phyloP scores from a whole-genome alignment of 306 rosid genomes.

The peach (Prunus persica) region DNA sequence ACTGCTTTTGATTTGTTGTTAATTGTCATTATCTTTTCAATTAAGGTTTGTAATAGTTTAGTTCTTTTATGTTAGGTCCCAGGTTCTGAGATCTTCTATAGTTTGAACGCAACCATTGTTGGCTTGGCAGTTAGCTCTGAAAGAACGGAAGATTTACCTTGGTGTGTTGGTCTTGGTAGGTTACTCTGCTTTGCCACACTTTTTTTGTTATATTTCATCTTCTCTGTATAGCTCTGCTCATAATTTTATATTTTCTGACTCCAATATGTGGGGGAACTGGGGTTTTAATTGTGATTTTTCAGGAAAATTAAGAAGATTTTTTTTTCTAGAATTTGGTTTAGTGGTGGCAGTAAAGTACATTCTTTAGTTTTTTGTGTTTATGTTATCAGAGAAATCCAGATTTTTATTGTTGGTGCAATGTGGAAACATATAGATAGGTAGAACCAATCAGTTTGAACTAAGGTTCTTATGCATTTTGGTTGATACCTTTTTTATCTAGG shows the following conservation, averaged over 20 bases:
- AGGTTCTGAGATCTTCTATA: slow-evolving; percentile 54
- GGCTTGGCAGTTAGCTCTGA: slow-evolving; percentile 79
- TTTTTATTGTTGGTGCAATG: not conserved
- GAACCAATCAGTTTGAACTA: not conserved
- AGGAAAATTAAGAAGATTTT: not conserved
- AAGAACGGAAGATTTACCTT: slow-evolving; percentile 51
- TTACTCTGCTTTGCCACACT: slow-evolving; percentile 13
- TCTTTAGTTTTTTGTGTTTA: not conserved
- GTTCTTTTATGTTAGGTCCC: slow-evolving; percentile 59
- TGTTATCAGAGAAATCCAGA: not conserved
- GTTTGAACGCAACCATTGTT: slow-evolving; percentile 80
- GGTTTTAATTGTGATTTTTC: not conserved
- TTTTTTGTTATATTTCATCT: not conserved
- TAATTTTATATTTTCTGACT: not conserved
- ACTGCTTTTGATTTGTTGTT: not conserved
- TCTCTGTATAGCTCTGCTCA: not conserved
- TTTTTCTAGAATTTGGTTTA: not conserved
- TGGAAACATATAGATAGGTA: not conserved
- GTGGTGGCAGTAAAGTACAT: not conserved
- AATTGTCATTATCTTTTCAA: slow-evolving; percentile 3
- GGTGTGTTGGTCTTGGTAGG: slow-evolving; percentile 94
- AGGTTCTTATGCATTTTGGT: slow-evolving; percentile 10
- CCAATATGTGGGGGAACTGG: not conserved
- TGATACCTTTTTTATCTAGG: slow-evolving; percentile 48
- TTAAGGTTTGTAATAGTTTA: slow-evolving; percentile 4